phyloP scores from a whole-genome alignment of 176 grass and related monocot species.

The Rhynchospora breviuscula region DNA sequence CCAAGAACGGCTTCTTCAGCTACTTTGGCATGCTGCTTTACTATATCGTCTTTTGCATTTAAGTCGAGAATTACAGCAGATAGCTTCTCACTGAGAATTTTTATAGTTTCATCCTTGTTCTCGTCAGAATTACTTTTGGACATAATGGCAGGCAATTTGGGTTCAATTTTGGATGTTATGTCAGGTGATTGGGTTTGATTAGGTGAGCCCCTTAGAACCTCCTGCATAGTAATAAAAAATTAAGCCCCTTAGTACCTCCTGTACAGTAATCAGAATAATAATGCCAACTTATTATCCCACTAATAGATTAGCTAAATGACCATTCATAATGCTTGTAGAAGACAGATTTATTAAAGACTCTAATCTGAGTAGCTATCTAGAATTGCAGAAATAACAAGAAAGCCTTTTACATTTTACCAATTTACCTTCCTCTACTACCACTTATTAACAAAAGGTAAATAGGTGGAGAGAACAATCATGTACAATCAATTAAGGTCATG shows the following conservation, averaged over 20 bases:
- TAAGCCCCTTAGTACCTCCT: conserved; percentile 58
- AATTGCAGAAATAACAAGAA: conserved; percentile 2
- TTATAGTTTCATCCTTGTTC: conserved; percentile 44
- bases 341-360: neutral
- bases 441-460: neutral
- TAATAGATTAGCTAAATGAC: neutral
- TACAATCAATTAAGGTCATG: conserved; percentile 8
- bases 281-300: conserved; percentile 2
- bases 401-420: neutral
- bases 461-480: neutral
- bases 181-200: conserved; percentile 49
- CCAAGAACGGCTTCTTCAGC: conserved; percentile 97
- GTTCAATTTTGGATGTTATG: conserved; percentile 11
- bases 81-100: conserved; percentile 67
- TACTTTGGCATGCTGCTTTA: conserved; percentile 86
- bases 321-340: conserved; percentile 18
- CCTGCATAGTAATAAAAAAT: conserved; percentile 55
- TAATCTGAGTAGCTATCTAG: neutral
- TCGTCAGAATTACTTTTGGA: conserved; percentile 31
- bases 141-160: neutral
- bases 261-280: conserved; percentile 36
- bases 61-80: conserved; percentile 63
- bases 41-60: conserved; percentile 74
- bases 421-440: neutral
- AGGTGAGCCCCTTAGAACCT: conserved; percentile 44